Conservation (phyloP, 2,329 filamentous ascomycete species). For the Ceratocystis colombiana region DNA sequence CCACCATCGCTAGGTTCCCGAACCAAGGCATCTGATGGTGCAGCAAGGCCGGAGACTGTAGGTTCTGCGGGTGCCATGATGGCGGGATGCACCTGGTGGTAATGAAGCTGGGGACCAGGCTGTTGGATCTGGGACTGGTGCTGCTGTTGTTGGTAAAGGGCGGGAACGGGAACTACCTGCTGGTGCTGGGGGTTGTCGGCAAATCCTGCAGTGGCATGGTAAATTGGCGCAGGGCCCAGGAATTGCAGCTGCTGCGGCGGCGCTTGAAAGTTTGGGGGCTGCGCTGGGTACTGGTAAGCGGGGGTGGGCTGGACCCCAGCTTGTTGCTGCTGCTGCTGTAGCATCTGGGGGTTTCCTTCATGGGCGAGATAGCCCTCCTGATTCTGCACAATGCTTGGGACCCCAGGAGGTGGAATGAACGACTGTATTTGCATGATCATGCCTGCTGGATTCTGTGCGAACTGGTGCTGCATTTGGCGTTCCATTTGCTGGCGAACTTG, state of each 20-base stretch:
- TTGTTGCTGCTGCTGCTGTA: neutral
- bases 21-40: too few species aligned
- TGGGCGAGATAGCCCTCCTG: neutral
- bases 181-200: neutral
- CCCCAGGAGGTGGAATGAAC: neutral
- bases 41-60: too few species aligned
- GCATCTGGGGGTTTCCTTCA: neutral
- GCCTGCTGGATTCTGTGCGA: neutral
- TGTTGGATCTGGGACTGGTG: slow-evolving; percentile 11
- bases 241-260: too few species aligned
- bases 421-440: slow-evolving; percentile 12
- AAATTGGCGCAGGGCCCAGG: neutral
- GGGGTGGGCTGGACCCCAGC: neutral
- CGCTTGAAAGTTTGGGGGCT: too few species aligned
- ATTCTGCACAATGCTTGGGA: neutral
- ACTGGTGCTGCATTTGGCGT: slow-evolving; percentile 9
- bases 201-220: neutral
- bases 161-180: too few species aligned
- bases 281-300: too few species aligned
- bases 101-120: neutral
- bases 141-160: slow-evolving; percentile 4
- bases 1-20: neutral
- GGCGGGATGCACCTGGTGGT: neutral
- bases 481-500: neutral
- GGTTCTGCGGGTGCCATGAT: too few species aligned